phyloP scores from a whole-genome alignment of 169 alveolate species.

The Eimeria nieschulzi region DNA sequence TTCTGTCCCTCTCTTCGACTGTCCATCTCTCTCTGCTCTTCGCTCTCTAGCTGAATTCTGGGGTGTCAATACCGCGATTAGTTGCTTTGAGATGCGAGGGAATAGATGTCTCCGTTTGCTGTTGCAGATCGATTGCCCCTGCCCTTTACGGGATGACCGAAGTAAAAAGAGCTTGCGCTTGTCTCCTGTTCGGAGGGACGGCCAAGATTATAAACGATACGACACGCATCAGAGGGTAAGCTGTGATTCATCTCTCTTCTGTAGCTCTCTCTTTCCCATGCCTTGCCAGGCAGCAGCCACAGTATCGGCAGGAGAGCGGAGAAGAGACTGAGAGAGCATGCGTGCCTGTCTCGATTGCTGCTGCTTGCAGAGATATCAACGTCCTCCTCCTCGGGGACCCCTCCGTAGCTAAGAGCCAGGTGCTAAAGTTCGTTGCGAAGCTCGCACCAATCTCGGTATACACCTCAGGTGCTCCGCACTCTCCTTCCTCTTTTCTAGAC shows the following conservation, averaged over 20 bases:
- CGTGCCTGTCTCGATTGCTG: not conserved
- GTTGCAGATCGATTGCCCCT: conserved; percentile 94
- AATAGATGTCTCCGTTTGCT: not conserved
- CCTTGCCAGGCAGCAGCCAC: too few relatives aligned
- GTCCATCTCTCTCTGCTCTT: not conserved
- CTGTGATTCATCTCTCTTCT: not conserved
- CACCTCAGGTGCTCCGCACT: conserved; percentile 85
- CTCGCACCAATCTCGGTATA: conserved; percentile 98
- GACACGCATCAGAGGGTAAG: conserved; percentile 96
- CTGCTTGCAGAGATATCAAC: conserved; percentile 79
- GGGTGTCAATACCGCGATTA: too few relatives aligned
- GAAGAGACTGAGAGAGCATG: too few relatives aligned
- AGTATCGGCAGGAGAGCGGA: too few relatives aligned
- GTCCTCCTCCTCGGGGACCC: conserved; percentile 97
- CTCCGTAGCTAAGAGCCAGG: conserved; percentile 95
- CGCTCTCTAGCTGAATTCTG: too few relatives aligned
- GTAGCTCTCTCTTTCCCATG: too few relatives aligned
- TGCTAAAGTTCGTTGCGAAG: conserved; percentile 92
- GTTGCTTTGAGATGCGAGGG: too few relatives aligned
- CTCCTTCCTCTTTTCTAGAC: not conserved
- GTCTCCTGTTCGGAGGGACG: conserved; percentile 99
- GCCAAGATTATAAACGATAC: conserved; percentile 96
- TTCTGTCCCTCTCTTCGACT: not conserved
- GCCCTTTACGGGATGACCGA: conserved; percentile 96
- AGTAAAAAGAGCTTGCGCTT: conserved; percentile 98